Conservation (phyloP, 1,284 basidiomycete genomes). For the Ganoderma leucocontextum region DNA sequence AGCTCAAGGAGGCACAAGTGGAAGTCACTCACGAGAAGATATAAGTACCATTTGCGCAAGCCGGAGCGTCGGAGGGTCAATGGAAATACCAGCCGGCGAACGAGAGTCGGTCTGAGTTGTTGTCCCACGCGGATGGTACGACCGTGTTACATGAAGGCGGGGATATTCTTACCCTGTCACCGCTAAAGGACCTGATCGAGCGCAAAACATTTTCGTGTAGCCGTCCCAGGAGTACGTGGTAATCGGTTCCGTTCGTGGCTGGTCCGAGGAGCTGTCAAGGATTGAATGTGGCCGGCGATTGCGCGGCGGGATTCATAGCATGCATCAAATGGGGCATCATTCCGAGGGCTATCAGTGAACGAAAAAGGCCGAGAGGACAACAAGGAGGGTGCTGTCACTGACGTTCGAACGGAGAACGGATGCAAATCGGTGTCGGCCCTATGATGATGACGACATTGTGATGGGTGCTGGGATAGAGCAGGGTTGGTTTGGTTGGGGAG, state of each 20-base stretch:
- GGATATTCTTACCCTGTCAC: background rate
- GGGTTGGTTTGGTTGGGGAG: background rate
- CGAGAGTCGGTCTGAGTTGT: background rate
- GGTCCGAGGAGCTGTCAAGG: background rate
- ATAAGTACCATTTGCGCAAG: conserved; percentile 4
- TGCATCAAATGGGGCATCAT: background rate
- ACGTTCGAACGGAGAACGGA: background rate
- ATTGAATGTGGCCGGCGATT: background rate
- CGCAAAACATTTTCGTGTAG: background rate
- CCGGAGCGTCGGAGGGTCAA: background rate
- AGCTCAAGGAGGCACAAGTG: background rate
- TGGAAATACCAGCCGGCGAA: background rate
- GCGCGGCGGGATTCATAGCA: background rate
- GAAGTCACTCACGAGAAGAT: background rate
- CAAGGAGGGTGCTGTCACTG: background rate
- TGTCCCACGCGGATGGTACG: conserved; percentile 9
- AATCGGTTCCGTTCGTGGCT: background rate
- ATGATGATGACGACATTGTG: conserved; percentile 1
- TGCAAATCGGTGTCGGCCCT: background rate
- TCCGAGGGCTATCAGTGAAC: background rate
- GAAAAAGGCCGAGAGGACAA: background rate
- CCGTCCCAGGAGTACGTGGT: background rate
- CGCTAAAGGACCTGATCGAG: background rate
- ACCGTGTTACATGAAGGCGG: background rate
- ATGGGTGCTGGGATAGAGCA: background rate